Evolutionary conservation across 2,329 filamentous ascomycete genomes (phyloP).

Genomic region (Zasmidium angulare): DNA sequence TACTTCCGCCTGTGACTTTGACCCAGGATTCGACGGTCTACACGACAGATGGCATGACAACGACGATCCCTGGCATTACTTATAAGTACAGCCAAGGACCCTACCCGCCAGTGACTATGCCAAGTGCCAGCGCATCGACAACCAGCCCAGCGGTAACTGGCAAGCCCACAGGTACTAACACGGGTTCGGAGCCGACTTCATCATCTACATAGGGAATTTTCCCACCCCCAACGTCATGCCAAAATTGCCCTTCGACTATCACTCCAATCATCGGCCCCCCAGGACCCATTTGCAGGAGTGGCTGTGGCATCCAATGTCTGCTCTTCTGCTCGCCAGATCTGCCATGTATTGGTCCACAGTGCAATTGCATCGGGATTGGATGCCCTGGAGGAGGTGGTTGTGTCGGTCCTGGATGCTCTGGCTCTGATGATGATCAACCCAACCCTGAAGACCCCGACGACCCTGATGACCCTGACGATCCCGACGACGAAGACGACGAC

Average conservation of each 20-base stretch:
- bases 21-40: constrained; percentile 8
- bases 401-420: constrained; percentile 8
- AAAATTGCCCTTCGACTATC: constrained; percentile 3
- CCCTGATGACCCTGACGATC: not conserved
- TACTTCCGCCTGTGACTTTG: constrained; percentile 11
- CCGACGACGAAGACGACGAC: not conserved
- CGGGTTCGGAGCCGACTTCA: not conserved
- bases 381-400: constrained; percentile 10
- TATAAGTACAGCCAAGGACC: constrained; percentile 10
- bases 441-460: not conserved
- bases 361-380: constrained; percentile 10
- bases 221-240: constrained; percentile 7
- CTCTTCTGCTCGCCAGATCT: not conserved
- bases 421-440: not conserved
- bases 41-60: constrained; percentile 5
- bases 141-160: not conserved
- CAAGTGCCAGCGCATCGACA: constrained; percentile 1
- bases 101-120: constrained; percentile 7
- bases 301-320: constrained; percentile 5
- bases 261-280: constrained; percentile 5
- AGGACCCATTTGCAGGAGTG: constrained; percentile 4
- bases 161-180: not conserved
- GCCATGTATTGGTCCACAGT: constrained; percentile 2
- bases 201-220: too few relatives aligned
- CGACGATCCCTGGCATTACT: constrained; percentile 8